A percentile compares a stretch with the other conserved stretches of the same genome.
phyloP scores from a whole-genome alignment of 495 filamentous ascomycete species.

The Aspergillus hancockii region DNA sequence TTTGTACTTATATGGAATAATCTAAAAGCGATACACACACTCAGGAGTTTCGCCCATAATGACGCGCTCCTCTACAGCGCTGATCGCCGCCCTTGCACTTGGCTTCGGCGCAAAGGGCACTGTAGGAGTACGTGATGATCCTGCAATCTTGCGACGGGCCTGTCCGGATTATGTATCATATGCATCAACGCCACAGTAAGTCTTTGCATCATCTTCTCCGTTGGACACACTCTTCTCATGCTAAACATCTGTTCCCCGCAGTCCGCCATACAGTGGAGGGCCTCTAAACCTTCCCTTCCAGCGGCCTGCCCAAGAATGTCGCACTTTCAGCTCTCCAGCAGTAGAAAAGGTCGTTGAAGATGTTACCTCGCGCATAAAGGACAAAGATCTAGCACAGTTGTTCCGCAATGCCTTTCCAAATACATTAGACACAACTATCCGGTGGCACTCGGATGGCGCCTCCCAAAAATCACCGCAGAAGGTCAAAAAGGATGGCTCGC shows the following conservation, averaged over 20 bases:
- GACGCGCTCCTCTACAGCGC: constrained; percentile 15
- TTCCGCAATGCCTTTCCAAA: constrained; percentile 99
- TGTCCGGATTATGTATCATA: constrained; percentile 56
- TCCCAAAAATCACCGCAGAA: constrained; percentile 34
- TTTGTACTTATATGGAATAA: neutral
- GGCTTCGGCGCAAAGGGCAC: constrained; percentile 25
- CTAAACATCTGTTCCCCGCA: constrained; percentile 25
- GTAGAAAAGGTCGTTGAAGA: constrained; percentile 88
- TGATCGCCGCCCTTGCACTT: constrained; percentile 29
- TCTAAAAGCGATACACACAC: neutral
- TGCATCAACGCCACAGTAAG: constrained; percentile 47
- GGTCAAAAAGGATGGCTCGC: constrained; percentile 50
- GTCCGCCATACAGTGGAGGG: constrained; percentile 76
- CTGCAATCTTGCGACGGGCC: constrained; percentile 39
- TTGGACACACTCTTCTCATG: neutral
- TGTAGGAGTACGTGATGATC: constrained; percentile 28
- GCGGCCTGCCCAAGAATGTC: constrained; percentile 74
- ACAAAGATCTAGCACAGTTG: constrained; percentile 86
- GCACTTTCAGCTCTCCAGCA: constrained; percentile 80
- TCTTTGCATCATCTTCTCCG: neutral
- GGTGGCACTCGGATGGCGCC: constrained; percentile 64
- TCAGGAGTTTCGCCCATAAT: neutral
- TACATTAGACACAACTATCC: constrained; percentile 89
- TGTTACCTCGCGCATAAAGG: constrained; percentile 73
- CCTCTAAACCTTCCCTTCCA: constrained; percentile 85